These are phyloP conservation scores for Suillus ampliporus DNA, from an alignment of 768 basidiomycete genomes.

Conservation along the genomic window DNA sequence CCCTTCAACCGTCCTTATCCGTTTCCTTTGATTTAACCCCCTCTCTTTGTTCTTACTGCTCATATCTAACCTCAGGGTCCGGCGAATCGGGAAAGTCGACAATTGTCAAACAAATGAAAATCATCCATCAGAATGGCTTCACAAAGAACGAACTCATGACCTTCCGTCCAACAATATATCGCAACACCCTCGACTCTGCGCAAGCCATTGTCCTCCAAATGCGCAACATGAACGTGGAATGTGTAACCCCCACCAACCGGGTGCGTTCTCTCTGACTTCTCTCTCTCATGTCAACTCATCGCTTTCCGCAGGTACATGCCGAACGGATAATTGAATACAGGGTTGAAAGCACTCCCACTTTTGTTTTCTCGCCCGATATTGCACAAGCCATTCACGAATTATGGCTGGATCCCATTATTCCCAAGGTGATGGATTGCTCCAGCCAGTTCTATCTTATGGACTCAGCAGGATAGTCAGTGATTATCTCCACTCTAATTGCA, in stretches of 20 bases:
- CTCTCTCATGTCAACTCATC: not conserved
- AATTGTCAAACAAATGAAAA: conserved; percentile 99
- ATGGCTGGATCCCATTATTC: conserved; percentile 71
- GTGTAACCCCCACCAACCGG: conserved; percentile 67
- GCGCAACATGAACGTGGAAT: conserved; percentile 85
- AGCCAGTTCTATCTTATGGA: conserved; percentile 95
- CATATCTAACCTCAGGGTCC: conserved; percentile 62
- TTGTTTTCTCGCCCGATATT: conserved; percentile 63
- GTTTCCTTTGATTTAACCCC: conserved; percentile 6
- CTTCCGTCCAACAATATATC: conserved; percentile 81
- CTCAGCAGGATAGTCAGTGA: conserved; percentile 83
- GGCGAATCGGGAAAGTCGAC: conserved; percentile 96
- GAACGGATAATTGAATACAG: conserved; percentile 69
- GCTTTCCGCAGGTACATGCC: conserved; percentile 46
- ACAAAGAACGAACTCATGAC: conserved; percentile 74
- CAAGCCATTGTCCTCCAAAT: conserved; percentile 86
- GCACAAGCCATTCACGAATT: conserved; percentile 71
- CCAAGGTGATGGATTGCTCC: conserved; percentile 56
- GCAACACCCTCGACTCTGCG: conserved; percentile 88
- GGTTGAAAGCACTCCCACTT: conserved; percentile 45
- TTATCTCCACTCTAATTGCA: not conserved
- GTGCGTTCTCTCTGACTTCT: conserved; percentile 18
- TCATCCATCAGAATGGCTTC: conserved; percentile 94
- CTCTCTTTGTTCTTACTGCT: not conserved
- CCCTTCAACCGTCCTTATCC: not conserved